Percentiles rank a stretch among this genome's conserved stretches.
Conservation (phyloP, 495 filamentous ascomycete genomes). For the Aspergillus olivimuriae region DNA sequence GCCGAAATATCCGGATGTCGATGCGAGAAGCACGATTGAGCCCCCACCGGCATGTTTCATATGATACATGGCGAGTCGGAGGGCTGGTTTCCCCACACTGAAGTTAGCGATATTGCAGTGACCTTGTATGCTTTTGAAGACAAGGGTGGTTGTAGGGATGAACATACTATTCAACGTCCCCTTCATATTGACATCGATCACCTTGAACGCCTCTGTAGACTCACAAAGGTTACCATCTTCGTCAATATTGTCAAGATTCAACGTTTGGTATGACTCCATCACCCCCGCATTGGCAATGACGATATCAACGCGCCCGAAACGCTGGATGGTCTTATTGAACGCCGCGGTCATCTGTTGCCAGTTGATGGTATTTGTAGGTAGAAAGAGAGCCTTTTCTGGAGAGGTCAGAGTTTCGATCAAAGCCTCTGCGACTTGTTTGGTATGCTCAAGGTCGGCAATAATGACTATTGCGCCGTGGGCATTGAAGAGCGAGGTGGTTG, state of each 20-base stretch:
- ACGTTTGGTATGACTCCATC: constrained; percentile 26
- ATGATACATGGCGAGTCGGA: constrained; percentile 16
- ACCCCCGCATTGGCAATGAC: constrained; percentile 68
- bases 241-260: constrained; percentile 16
- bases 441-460: constrained; percentile 20
- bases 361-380: constrained; percentile 18
- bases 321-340: constrained; percentile 47
- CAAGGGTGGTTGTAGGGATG: background rate
- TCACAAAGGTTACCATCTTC: constrained; percentile 16
- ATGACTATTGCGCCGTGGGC: constrained; percentile 22
- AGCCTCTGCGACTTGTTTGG: constrained; percentile 6
- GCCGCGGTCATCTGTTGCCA: constrained; percentile 32
- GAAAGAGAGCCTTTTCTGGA: constrained; percentile 15
- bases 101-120: too few species aligned
- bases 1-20: constrained; percentile 10
- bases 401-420: constrained; percentile 11
- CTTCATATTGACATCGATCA: constrained; percentile 29
- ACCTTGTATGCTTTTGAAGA: too few species aligned
- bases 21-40: constrained; percentile 17
- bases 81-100: constrained; percentile 6
- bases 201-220: constrained; percentile 12
- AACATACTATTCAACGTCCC: constrained; percentile 25
- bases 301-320: constrained; percentile 50
- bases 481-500: constrained; percentile 22
- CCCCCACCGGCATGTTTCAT: constrained; percentile 9